Evolutionary conservation across 23 red algal species (phyloP), one percentile per base, ranked within the genome.

Genomic region (Gracilaria gracilis): DNA sequence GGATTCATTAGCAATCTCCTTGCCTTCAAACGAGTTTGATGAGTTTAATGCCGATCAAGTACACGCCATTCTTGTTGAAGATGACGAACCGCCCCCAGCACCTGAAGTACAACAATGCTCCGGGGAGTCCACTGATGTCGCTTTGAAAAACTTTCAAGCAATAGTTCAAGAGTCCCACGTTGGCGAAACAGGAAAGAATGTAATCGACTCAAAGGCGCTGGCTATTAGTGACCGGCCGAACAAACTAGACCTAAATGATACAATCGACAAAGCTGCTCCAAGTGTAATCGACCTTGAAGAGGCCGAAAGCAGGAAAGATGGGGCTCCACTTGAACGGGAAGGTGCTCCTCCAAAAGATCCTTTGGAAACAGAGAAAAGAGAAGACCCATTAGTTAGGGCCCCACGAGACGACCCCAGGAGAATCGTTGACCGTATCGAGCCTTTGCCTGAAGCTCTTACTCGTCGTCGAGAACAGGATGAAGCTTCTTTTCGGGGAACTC

Each of bases 41-140:
- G 64, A 32, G 0, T 34, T 34, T 37, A 19, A 36, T 19, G 32
- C 7, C 2, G 64, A 69, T 69, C 6, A 69, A 34, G 32, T 36
- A 9, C 64, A 37, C 14, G 16, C 32, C 16, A 32, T 69, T 69
- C 64, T 24, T 69, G 64, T 69, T 37, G 64, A 69, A 69, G 64
- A 69, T 69, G 64, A 69, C 28, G 64, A 69, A 36, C 64, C 64
- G 16, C 64, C 64, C 19, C 64, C 32, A 36, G 6, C 64, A 37
- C 64, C 64, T 28, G 32, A 1, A 32, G 13, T 34, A 19, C 13
- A 19, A 17, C 3, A 32, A 69, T 0, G 31, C 31, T 20, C 64
- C 8, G 31, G 27, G 16, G 16, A 15, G 7, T 0, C 31, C 38
- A 36, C 32, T 69, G 29, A 19, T 19, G 32, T 37, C 64, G 2